A percentile compares a stretch with the other conserved stretches of the same genome.
Conservation (phyloP, 441 rosid species). For the Erodium chrysanthum region DNA sequence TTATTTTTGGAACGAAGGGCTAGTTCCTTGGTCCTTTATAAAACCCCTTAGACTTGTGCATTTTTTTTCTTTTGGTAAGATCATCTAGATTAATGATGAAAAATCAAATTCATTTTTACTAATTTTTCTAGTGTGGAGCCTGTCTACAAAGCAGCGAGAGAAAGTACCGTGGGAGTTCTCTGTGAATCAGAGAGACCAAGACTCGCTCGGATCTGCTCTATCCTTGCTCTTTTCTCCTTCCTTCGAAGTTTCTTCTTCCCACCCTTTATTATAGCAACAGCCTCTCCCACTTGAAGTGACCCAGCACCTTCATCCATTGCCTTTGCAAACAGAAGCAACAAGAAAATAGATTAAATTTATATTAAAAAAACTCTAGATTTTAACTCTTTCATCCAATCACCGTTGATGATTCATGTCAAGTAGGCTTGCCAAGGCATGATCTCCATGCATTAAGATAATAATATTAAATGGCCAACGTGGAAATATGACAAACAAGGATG, state of each 20-base stretch:
- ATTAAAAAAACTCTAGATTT: background rate
- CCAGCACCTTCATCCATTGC: conserved; percentile 36
- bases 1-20: no score
- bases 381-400: background rate
- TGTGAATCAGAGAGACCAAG: conserved; percentile 94
- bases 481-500: background rate
- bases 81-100: background rate
- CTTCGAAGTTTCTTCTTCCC: conserved; percentile 61
- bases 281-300: conserved; percentile 64
- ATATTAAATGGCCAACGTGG: no score
- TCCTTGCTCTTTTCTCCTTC: conserved; percentile 86
- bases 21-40: background rate
- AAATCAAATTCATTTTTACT: background rate
- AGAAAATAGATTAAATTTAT: background rate
- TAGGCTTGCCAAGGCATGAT: background rate
- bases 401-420: background rate
- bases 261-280: conserved; percentile 86
- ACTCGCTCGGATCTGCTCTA: conserved; percentile 88
- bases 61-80: background rate
- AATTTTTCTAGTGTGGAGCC: background rate
- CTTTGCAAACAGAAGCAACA: conserved; percentile 23
- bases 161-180: conserved; percentile 72
- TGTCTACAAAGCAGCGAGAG: conserved; percentile 3
- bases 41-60: background rate
- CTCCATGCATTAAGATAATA: no score